phyloP scores from a whole-genome alignment of 495 filamentous ascomycete species.

The Sordaria brevicollis region DNA sequence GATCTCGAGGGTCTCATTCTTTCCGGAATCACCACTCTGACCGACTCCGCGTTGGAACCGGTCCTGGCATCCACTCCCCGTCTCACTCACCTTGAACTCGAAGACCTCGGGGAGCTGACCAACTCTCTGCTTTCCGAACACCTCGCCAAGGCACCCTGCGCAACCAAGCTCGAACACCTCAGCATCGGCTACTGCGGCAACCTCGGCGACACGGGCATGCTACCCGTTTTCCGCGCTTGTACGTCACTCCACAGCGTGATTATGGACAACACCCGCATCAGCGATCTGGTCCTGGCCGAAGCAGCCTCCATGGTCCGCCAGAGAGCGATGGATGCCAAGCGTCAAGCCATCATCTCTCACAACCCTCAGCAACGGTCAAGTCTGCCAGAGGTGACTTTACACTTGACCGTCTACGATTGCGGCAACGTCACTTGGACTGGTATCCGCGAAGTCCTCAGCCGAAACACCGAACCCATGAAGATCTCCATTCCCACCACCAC shows the following conservation, averaged over 20 bases:
- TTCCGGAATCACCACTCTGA: conserved; percentile 57
- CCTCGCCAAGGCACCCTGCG: conserved; percentile 66
- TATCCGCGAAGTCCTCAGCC: conserved; percentile 71
- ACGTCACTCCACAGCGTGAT: conserved; percentile 57
- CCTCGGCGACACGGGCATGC: conserved; percentile 74
- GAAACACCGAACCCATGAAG: conserved; percentile 60
- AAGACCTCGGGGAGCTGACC: conserved; percentile 70
- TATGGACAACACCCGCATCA: conserved; percentile 90
- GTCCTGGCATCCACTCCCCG: conserved; percentile 64
- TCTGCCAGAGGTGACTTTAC: conserved; percentile 47
- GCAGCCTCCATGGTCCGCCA: conserved; percentile 64
- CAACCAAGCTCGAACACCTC: conserved; percentile 60
- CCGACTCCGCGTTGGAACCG: conserved; percentile 60
- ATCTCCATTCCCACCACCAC: conserved; percentile 21
- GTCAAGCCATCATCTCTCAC: conserved; percentile 32
- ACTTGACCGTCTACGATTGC: conserved; percentile 84
- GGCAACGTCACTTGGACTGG: conserved; percentile 87
- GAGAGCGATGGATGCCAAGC: conserved; percentile 42
- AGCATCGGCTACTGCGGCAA: conserved; percentile 84
- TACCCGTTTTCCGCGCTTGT: conserved; percentile 71
- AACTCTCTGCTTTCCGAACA: conserved; percentile 58
- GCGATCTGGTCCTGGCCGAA: conserved; percentile 79
- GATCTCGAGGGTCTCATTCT: conserved; percentile 73
- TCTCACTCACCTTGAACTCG: conserved; percentile 81
- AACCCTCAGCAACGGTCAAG: background rate